These are phyloP conservation scores for Tripterygium wilfordii DNA, from an alignment of 177 flowering plant genomes.

Conservation along the genomic window DNA sequence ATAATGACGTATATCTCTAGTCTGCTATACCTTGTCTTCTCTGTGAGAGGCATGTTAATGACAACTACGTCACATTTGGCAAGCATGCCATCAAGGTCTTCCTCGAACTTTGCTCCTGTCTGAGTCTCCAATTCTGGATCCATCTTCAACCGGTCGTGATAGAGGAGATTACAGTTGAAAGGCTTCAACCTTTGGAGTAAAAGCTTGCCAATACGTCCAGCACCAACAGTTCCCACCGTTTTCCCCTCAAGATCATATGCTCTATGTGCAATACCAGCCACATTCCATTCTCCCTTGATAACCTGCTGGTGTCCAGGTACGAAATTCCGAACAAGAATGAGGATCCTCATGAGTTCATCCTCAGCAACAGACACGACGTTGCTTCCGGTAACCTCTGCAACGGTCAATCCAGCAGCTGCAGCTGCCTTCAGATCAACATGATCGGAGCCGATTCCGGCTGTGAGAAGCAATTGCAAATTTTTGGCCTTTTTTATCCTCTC, in stretches of 20 bases:
- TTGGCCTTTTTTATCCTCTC: constrained; percentile 94
- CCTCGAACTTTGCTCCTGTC: constrained; percentile 78
- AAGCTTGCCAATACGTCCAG: constrained; percentile 88
- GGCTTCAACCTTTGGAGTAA: constrained; percentile 89
- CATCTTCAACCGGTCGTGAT: constrained; percentile 84
- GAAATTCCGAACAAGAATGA: constrained; percentile 89
- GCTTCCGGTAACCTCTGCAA: constrained; percentile 98
- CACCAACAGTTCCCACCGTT: constrained; percentile 92
- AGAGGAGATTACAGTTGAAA: constrained; percentile 84
- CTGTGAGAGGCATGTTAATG: constrained; percentile 87
- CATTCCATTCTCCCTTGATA: constrained; percentile 90
- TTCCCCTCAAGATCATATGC: constrained; percentile 97
- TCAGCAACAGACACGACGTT: constrained; percentile 95
- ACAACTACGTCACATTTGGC: constrained; percentile 88
- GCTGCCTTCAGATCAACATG: constrained; percentile 94
- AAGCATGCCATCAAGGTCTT: constrained; percentile 87
- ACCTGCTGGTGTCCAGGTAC: constrained; percentile 85
- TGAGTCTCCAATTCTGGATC: constrained; percentile 70
- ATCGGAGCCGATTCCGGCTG: constrained; percentile 99
- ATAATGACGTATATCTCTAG: no score
- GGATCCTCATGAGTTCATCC: constrained; percentile 96
- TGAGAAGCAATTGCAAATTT: constrained; percentile 78
- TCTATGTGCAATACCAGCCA: constrained; percentile 72
- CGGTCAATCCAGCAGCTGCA: constrained; percentile 92
- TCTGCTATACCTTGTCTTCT: constrained; percentile 96